These are phyloP conservation scores for Francoa sonchifolia DNA, from an alignment of 441 rosid genomes.

Conservation along the genomic window DNA sequence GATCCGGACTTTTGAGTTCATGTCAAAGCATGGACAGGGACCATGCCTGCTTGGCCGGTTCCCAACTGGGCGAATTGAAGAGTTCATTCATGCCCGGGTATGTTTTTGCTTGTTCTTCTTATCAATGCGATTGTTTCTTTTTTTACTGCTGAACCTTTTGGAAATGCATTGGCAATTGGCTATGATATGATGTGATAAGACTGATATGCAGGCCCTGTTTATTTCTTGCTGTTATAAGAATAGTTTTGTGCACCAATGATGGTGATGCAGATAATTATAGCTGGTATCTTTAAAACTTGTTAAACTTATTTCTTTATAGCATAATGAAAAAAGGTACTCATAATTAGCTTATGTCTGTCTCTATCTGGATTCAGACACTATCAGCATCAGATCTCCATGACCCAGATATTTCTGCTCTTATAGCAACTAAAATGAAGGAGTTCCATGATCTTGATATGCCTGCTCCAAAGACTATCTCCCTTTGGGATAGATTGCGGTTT, in stretches of 20 bases:
- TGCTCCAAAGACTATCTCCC: slow-evolving; percentile 38
- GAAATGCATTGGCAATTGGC: too few species aligned
- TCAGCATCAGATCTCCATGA: slow-evolving; percentile 72
- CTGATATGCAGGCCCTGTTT: too few species aligned
- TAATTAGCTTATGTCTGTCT: too few species aligned
- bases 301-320: too few species aligned
- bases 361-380: slow-evolving; percentile 45
- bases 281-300: too few species aligned
- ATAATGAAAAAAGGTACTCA: too few species aligned
- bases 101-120: background rate
- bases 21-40: slow-evolving; percentile 83
- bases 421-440: slow-evolving; percentile 79
- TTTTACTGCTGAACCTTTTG: slow-evolving; percentile 1
- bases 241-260: too few species aligned
- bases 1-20: slow-evolving; percentile 76
- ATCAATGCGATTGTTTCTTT: background rate
- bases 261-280: too few species aligned
- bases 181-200: too few species aligned
- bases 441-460: slow-evolving; percentile 75
- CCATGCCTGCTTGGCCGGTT: slow-evolving; percentile 72
- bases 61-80: slow-evolving; percentile 73
- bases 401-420: slow-evolving; percentile 53
- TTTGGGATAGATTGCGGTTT: slow-evolving; percentile 74
- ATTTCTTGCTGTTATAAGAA: too few species aligned
- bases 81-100: slow-evolving; percentile 88